phyloP scores from a whole-genome alignment of 225 moss, liverwort and hornwort species.

The Rhytidiadelphus loreus region DNA sequence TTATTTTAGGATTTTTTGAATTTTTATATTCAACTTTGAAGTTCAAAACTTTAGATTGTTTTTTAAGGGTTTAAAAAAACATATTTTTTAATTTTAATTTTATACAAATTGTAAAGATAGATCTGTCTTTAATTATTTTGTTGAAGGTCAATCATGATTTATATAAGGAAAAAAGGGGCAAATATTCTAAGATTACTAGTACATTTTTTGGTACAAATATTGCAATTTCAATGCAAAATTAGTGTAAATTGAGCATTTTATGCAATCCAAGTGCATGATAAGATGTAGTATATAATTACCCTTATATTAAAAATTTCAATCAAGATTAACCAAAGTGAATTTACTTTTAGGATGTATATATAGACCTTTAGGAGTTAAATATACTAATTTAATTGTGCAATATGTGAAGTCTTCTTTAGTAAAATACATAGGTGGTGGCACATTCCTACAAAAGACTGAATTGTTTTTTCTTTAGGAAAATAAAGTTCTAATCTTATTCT shows the following conservation, averaged over 20 bases:
- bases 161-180: neutral
- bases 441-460: neutral
- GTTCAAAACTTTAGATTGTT: too few relatives aligned
- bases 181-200: too few relatives aligned
- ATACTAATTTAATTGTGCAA: neutral
- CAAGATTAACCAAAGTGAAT: neutral
- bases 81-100: neutral
- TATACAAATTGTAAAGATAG: neutral
- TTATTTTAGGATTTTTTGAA: too few relatives aligned
- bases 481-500: neutral
- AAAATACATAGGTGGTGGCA: neutral
- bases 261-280: accelerated
- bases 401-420: neutral
- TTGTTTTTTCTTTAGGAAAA: neutral
- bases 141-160: neutral
- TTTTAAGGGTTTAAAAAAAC: accelerated
- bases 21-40: neutral
- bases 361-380: neutral
- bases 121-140: neutral
- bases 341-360: too few relatives aligned
- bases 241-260: neutral
- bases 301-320: neutral
- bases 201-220: neutral
- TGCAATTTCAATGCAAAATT: neutral
- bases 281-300: too few relatives aligned